These are phyloP conservation scores for Aegilops bicornis DNA, from an alignment of 176 grass and related monocot genomes.

Conservation along the genomic window DNA sequence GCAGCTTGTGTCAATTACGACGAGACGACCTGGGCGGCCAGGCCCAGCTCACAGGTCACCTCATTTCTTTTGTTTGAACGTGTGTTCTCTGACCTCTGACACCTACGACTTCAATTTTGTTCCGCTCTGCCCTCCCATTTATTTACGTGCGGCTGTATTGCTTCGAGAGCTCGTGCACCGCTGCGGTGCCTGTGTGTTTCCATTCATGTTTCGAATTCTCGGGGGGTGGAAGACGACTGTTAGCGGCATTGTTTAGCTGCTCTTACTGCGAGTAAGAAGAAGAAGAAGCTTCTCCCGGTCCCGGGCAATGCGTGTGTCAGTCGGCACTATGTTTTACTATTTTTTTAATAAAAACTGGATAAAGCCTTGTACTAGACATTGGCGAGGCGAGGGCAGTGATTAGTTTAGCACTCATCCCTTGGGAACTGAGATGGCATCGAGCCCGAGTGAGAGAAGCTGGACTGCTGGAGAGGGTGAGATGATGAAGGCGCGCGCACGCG, in stretches of 20 bases:
- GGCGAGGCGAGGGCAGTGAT: background rate
- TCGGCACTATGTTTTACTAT: background rate
- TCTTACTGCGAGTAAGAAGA: background rate
- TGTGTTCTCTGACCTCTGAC: slow-evolving; percentile 20
- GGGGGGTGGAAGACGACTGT: background rate
- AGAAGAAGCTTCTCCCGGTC: background rate
- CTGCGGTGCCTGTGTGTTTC: background rate
- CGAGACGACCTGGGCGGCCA: slow-evolving; percentile 14
- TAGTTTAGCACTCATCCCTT: background rate
- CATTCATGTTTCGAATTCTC: background rate
- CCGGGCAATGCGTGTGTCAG: background rate
- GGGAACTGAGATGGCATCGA: background rate
- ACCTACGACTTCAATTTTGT: slow-evolving; percentile 25
- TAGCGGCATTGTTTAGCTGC: background rate
- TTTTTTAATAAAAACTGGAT: background rate
- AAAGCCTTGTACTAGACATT: background rate
- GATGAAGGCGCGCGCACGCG: background rate
- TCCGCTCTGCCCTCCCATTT: background rate
- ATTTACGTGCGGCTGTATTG: background rate
- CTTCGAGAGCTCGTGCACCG: background rate
- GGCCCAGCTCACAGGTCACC: background rate
- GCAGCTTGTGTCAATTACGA: slow-evolving; percentile 12
- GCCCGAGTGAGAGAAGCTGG: background rate
- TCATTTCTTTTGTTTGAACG: background rate
- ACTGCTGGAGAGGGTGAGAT: background rate